Evolutionary conservation across 1,284 basidiomycete species (phyloP), one percentile per base, ranked within the genome.

Genomic region (Xerocomus minutiporus): DNA sequence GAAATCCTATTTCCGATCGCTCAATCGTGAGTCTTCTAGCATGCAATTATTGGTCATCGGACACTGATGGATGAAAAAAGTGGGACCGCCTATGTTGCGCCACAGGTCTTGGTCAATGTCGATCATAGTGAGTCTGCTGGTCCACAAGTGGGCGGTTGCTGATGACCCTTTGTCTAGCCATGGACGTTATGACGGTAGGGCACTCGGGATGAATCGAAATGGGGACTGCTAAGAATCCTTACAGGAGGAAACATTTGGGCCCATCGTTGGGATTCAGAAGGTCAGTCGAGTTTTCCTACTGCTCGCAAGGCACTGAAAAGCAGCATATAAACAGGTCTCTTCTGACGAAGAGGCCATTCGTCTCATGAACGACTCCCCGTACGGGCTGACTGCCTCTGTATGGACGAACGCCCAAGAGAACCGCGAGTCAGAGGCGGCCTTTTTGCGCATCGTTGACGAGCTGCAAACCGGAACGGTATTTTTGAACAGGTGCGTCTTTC

Each of bases 301-400:
- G 8, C 7, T 29, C 39, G n/a, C 17, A 38, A 15, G 17, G 29
- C 1, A 28, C 40, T n/a, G 7, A 48, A 32, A 3, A 32, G 34
- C 40, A 42, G 8, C 8, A 31, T 20, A 39, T 9, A 1, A 5
- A 35, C 11, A 87, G 82, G 89, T 93, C 23, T 75, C 79, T 12
- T 84, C 84, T 0, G 93, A 95, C 64, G 84, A 86, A 47, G 92
- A 96, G 68, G 94, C 94, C 0, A 74, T 97, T 52, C 67, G 73
- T 32, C 78, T 97, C 31, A 97, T 98, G 91, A 97, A 98, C 70
- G 93, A 97, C 71, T 97, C 93, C n/a, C 82, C 81, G 1, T 97
- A 95, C 67, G 95, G 95, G 12, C 77, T 98, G 32, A 98, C 95
- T 1, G 91, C 92, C 1, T 93, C 91, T 17, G 72, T 98, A 29